Evolutionary conservation across 306 rosid species (phyloP).

Genomic region (Quercus berberidifolia): DNA sequence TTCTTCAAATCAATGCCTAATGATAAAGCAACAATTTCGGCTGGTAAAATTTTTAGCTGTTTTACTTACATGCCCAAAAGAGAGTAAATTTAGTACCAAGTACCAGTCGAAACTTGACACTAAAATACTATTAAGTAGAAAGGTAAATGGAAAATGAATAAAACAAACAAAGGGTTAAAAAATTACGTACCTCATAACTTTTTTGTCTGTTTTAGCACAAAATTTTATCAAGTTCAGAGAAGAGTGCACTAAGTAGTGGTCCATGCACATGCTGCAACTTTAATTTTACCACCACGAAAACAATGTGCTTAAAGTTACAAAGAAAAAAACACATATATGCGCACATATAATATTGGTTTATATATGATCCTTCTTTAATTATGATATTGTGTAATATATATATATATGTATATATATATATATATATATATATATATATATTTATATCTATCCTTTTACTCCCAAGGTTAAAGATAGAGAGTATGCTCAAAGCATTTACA

Average conservation of each 20-base stretch:
- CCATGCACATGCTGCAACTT: no score
- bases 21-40: not conserved
- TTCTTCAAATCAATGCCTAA: not conserved
- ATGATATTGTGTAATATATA: not conserved
- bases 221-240: not conserved
- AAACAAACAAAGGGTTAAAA: not conserved
- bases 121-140: not conserved
- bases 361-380: not conserved
- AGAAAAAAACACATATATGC: not conserved
- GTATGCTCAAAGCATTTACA: not conserved
- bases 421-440: no score
- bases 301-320: not conserved
- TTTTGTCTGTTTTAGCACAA: not conserved
- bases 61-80: no score
- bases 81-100: no score
- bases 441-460: not conserved
- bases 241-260: not conserved
- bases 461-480: not conserved
- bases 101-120: not conserved
- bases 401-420: no score
- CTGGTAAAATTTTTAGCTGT: not conserved
- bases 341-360: not conserved
- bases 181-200: not conserved
- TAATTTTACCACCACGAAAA: no score
- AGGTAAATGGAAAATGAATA: not conserved